These are phyloP conservation scores for Adansonia rubrostipa DNA, from an alignment of 441 rosid genomes.

Conservation along the genomic window DNA sequence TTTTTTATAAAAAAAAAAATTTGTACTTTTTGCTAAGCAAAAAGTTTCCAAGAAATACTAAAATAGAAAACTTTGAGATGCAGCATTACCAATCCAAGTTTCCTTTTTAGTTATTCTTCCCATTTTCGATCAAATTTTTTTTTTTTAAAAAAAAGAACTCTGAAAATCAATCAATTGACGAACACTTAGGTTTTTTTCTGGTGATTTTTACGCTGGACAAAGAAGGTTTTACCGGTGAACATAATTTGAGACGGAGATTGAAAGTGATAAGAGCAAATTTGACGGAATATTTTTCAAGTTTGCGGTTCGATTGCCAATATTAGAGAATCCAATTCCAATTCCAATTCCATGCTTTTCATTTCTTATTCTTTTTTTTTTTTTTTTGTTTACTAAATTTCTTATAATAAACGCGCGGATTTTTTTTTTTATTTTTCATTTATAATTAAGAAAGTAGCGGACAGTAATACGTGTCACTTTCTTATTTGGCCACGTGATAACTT, in stretches of 20 bases:
- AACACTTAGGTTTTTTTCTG: not conserved
- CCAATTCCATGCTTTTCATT: not conserved
- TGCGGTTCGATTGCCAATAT: conserved; percentile 32
- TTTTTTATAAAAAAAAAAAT: not conserved
- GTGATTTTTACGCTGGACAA: not conserved
- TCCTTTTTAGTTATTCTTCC: conserved; percentile 39
- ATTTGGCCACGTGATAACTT: not conserved
- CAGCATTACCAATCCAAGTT: conserved; percentile 41
- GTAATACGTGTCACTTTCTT: not conserved
- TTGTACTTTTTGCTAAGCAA: not conserved
- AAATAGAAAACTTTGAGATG: conserved; percentile 29
- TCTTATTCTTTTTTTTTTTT: conserved; percentile 9
- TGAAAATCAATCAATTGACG: conserved; percentile 5
- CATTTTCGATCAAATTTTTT: not conserved
- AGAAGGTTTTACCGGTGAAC: conserved; percentile 16
- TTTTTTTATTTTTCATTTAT: not conserved
- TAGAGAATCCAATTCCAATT: conserved; percentile 42
- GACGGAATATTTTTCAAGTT: conserved; percentile 25
- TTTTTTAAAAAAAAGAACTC: not conserved
- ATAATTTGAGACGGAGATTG: conserved; percentile 16
- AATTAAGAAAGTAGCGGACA: not conserved
- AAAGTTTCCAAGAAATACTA: conserved; percentile 26
- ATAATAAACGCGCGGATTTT: not conserved
- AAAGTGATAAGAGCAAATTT: conserved; percentile 20
- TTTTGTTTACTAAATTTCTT: not conserved